These are phyloP conservation scores for Spergularia azorica DNA, from an alignment of 179 eudicot species.

Conservation along the genomic window DNA sequence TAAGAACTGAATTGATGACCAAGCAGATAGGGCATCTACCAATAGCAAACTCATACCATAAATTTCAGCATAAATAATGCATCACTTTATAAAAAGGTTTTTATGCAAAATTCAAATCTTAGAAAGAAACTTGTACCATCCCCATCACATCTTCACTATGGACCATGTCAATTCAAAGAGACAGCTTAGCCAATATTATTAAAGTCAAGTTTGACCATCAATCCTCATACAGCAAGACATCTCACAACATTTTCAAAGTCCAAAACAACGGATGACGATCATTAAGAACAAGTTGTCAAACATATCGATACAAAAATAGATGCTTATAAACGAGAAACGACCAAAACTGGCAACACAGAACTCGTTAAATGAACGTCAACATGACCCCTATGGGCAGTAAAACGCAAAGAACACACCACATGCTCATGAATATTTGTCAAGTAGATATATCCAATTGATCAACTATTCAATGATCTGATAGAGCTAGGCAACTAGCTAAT, in stretches of 20 bases:
- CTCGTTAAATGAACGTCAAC: not conserved
- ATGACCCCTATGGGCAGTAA: not conserved
- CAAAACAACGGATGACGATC: not conserved
- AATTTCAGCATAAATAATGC: not conserved
- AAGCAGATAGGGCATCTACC: constrained; percentile 17
- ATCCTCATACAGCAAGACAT: not conserved
- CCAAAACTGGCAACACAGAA: constrained; percentile 12
- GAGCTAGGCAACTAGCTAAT: too few relatives aligned
- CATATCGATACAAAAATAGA: constrained; percentile 13
- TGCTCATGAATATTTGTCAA: not conserved
- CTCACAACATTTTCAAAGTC: not conserved
- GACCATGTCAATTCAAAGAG: constrained; percentile 21
- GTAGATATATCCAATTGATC: not conserved
- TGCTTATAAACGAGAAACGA: constrained; percentile 16
- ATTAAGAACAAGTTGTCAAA: constrained; percentile 3
- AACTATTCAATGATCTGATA: not conserved
- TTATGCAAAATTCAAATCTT: not conserved
- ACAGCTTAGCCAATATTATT: constrained; percentile 12
- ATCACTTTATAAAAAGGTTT: not conserved
- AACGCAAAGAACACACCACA: not conserved
- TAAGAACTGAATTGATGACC: not conserved
- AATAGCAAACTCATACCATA: not conserved
- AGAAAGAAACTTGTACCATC: constrained; percentile 10
- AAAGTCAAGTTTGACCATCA: constrained; percentile 15
- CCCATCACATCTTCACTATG: not conserved